Evolutionary conservation across 2,329 filamentous ascomycete genomes (phyloP).

Genomic region (Xylariaceae sp.): DNA sequence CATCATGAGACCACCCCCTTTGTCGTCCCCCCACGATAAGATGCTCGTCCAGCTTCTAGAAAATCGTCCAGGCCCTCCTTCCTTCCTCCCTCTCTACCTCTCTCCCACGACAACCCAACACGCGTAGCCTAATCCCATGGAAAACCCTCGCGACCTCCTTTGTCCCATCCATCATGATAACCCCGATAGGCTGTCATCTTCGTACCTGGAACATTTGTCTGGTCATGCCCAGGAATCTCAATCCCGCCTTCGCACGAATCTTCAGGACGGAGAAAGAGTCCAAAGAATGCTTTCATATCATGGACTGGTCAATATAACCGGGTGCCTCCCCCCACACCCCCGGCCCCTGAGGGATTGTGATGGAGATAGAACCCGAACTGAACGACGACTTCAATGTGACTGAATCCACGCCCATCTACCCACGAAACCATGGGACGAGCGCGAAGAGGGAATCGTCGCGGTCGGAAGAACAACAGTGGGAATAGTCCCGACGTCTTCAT

Average conservation of each 20-base stretch:
- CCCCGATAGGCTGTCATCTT: neutral
- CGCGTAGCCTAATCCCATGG: neutral
- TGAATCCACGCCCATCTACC: no score
- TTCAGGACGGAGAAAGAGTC: slow-evolving; percentile 18
- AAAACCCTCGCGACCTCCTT: slow-evolving; percentile 17
- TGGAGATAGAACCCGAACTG: neutral
- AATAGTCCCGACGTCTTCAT: no score
- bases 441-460: slow-evolving; percentile 9
- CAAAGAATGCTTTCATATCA: slow-evolving; percentile 20
- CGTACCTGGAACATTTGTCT: slow-evolving; percentile 3
- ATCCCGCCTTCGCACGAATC: slow-evolving; percentile 14
- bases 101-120: no score
- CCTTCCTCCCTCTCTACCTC: no score
- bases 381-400: slow-evolving; percentile 2
- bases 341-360: neutral
- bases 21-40: slow-evolving; percentile 21
- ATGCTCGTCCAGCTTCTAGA: slow-evolving; percentile 21
- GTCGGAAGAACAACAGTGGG: neutral
- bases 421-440: slow-evolving; percentile 18
- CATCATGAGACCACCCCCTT: slow-evolving; percentile 18
- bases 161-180: neutral
- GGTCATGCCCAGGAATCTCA: slow-evolving; percentile 10
- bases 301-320: slow-evolving; percentile 1
- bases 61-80: slow-evolving; percentile 18
- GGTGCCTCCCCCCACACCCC: neutral